These are phyloP conservation scores for Claviceps maximensis DNA, from an alignment of 2,329 filamentous ascomycete species.

Conservation along the genomic window DNA sequence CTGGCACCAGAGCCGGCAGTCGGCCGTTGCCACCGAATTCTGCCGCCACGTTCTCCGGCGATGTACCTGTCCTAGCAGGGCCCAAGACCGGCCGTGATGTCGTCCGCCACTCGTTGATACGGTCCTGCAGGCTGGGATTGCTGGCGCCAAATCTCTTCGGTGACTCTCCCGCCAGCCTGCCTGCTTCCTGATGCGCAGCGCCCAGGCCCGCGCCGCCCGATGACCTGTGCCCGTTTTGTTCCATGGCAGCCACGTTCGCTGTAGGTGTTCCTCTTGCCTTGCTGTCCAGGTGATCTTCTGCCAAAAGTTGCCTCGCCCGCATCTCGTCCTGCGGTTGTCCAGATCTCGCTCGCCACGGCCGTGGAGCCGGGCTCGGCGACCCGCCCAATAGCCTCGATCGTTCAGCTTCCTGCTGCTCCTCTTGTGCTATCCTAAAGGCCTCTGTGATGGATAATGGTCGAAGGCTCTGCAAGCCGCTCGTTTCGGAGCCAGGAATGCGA, in stretches of 20 bases:
- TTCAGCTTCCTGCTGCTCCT: constrained; percentile 17
- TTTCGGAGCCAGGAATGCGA: constrained; percentile 21
- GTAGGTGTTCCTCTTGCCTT: constrained; percentile 8
- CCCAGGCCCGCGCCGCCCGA: neutral
- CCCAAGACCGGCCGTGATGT: neutral
- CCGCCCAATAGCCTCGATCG: constrained; percentile 22
- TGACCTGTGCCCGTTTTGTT: constrained; percentile 5
- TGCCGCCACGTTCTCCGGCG: constrained; percentile 9
- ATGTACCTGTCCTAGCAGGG: neutral
- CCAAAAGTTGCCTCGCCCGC: constrained; percentile 16
- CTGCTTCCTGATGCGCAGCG: neutral
- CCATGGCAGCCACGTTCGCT: constrained; percentile 7
- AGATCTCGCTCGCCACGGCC: constrained; percentile 26
- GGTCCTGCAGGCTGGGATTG: constrained; percentile 3
- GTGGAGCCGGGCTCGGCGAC: constrained; percentile 38
- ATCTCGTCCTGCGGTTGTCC: constrained; percentile 17
- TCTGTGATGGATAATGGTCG: constrained; percentile 28
- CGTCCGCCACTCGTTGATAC: constrained; percentile 5
- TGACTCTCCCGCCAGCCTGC: neutral
- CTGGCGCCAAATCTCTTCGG: neutral
- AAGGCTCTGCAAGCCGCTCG: constrained; percentile 15
- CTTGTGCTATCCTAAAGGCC: constrained; percentile 24
- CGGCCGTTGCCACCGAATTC: constrained; percentile 15
- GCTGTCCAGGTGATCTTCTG: constrained; percentile 19
- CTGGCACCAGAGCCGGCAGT: constrained; percentile 25